Evolutionary conservation across 2,329 filamentous ascomycete species (phyloP).

Genomic region (Boeremia exigua): DNA sequence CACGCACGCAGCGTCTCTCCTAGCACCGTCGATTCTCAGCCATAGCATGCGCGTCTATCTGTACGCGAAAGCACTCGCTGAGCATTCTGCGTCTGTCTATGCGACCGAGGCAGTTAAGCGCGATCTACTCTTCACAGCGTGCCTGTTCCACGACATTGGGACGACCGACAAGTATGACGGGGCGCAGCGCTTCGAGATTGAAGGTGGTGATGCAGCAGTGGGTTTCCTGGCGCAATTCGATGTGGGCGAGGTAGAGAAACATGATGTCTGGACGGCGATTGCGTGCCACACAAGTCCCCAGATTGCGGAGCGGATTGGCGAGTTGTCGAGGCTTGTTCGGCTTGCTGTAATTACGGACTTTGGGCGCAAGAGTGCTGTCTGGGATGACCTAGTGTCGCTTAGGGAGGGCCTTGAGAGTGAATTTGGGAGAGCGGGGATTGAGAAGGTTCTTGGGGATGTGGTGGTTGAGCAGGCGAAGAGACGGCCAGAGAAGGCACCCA

Average conservation of each 20-base stretch:
- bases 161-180: conserved; percentile 58
- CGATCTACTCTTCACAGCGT: conserved; percentile 59
- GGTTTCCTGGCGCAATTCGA: conserved; percentile 35
- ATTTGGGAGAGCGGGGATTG: conserved; percentile 48
- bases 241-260: conserved; percentile 34
- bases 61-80: conserved; percentile 55
- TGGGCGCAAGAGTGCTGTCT: conserved; percentile 28
- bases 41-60: conserved; percentile 75
- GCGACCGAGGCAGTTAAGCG: conserved; percentile 50
- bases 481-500: conserved; percentile 50
- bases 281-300: conserved; percentile 53
- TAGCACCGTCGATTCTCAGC: conserved; percentile 66
- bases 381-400: conserved; percentile 25
- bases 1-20: conserved; percentile 57
- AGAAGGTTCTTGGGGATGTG: conserved; percentile 53
- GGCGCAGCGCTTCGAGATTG: conserved; percentile 53
- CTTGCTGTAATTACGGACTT: conserved; percentile 52
- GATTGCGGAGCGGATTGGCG: conserved; percentile 53
- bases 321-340: conserved; percentile 48
- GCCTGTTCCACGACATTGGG: conserved; percentile 76
- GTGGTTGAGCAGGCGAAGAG: conserved; percentile 50
- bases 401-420: conserved; percentile 31
- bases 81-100: background rate
- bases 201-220: conserved; percentile 53
- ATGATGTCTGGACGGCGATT: conserved; percentile 55